phyloP scores from a whole-genome alignment of 1,139 yeast species.

The Scheffersomyces titani region DNA sequence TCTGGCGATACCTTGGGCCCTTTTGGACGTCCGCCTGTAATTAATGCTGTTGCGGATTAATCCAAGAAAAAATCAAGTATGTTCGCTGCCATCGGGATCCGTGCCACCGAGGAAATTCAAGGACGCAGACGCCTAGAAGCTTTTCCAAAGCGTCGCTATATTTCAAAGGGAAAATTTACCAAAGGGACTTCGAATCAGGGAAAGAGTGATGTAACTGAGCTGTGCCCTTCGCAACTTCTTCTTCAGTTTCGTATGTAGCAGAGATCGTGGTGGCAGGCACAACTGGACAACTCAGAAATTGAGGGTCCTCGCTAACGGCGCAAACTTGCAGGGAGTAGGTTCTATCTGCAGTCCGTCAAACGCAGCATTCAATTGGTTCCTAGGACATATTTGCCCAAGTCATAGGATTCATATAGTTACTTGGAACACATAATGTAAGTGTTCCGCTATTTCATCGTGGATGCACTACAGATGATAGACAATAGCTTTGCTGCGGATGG shows the following conservation, averaged over 20 bases:
- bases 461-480: background rate
- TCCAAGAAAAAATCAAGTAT: background rate
- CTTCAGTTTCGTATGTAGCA: background rate
- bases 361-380: no score
- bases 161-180: background rate
- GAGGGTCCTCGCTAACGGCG: background rate
- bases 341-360: background rate
- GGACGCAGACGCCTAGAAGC: background rate
- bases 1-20: background rate
- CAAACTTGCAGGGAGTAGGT: background rate
- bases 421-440: background rate
- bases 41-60: background rate
- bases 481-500: background rate
- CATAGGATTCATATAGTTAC: no score
- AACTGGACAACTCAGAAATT: background rate
- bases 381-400: no score
- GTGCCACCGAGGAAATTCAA: background rate
- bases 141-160: background rate
- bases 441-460: background rate
- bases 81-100: background rate
- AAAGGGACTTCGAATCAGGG: background rate
- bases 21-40: background rate
- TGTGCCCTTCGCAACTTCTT: background rate
- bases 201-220: background rate
- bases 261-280: background rate